A percentile compares a stretch with the other conserved stretches of the same genome.
Evolutionary conservation across 805 yeast species (phyloP).

Genomic region (Starmerella potacharoeniae): DNA sequence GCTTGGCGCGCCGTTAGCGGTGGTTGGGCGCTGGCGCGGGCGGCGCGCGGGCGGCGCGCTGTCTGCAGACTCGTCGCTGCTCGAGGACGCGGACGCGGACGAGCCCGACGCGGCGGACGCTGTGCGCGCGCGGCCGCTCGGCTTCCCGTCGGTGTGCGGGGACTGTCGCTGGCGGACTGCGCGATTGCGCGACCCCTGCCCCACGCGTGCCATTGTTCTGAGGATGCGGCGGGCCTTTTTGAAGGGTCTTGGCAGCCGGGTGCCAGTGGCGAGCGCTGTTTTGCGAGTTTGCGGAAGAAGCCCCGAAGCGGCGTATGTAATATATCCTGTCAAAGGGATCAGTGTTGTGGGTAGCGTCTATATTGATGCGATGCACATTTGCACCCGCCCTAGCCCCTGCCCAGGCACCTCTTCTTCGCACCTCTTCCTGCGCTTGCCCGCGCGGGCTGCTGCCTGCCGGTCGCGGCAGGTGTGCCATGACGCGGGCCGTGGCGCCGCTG

Average conservation of each 20-base stretch:
- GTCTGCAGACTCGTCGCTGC: background rate
- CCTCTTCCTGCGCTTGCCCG: background rate
- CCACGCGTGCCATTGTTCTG: conserved; percentile 13
- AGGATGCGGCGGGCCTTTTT: background rate
- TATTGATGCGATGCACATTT: conserved; percentile 7
- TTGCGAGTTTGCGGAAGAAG: background rate
- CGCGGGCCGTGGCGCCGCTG: too few relatives aligned
- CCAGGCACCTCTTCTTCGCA: background rate
- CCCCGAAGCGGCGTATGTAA: conserved; percentile 6
- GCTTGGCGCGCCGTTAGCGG: background rate
- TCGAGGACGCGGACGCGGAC: background rate
- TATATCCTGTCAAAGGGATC: background rate
- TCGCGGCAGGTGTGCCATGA: too few relatives aligned
- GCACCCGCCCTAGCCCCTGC: conserved; percentile 3
- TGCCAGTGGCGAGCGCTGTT: background rate
- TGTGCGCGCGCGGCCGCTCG: background rate
- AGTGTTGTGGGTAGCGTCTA: background rate
- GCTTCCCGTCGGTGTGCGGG: background rate
- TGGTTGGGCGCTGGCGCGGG: background rate
- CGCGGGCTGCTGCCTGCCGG: background rate
- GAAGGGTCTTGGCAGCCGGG: background rate
- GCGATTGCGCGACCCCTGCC: conserved; percentile 17
- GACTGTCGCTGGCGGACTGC: background rate
- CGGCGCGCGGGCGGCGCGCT: background rate
- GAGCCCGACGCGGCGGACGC: background rate